Percentiles rank a stretch among this genome's conserved stretches.
Conservation (phyloP, 106 monocot species). For the Dendrobium catenatum region DNA sequence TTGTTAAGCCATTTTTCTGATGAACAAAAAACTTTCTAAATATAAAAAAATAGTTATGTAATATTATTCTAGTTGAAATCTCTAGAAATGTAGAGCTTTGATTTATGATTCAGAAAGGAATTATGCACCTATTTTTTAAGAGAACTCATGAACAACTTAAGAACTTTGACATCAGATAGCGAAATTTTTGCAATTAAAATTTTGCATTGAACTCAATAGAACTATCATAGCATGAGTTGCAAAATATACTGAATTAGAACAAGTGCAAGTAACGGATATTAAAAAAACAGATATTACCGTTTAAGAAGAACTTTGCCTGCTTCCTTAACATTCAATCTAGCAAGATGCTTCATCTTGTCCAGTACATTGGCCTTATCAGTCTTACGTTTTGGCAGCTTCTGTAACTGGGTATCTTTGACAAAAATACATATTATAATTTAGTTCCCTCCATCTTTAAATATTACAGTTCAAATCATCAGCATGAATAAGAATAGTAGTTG, state of each 20-base stretch:
- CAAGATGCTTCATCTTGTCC: slow-evolving; percentile 78
- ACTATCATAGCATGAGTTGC: not conserved
- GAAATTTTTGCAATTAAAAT: not conserved
- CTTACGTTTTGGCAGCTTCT: slow-evolving; percentile 93
- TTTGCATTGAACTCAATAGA: not conserved
- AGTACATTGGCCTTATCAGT: slow-evolving; percentile 87
- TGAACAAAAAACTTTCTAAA: no score
- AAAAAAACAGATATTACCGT: slow-evolving; percentile 39
- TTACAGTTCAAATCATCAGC: not conserved
- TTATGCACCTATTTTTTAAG: not conserved
- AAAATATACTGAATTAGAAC: no score
- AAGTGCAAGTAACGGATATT: not conserved
- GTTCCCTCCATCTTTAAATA: slow-evolving; percentile 3
- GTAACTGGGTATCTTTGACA: slow-evolving; percentile 90
- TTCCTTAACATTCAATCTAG: slow-evolving; percentile 76
- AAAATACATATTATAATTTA: slow-evolving; percentile 24
- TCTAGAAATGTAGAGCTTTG: not conserved
- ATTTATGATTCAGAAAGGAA: not conserved
- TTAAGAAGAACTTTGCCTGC: slow-evolving; percentile 84
- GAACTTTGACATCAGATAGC: not conserved
- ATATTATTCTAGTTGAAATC: not conserved
- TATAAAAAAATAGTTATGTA: not conserved
- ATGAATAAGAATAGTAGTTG: not conserved
- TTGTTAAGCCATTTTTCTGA: no score
- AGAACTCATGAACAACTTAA: not conserved